A percentile compares a stretch with the other conserved stretches of the same genome.
These are phyloP conservation scores for Dinochytrium kinnereticum DNA, from an alignment of 371 early-diverging fungal species.

Conservation along the genomic window DNA sequence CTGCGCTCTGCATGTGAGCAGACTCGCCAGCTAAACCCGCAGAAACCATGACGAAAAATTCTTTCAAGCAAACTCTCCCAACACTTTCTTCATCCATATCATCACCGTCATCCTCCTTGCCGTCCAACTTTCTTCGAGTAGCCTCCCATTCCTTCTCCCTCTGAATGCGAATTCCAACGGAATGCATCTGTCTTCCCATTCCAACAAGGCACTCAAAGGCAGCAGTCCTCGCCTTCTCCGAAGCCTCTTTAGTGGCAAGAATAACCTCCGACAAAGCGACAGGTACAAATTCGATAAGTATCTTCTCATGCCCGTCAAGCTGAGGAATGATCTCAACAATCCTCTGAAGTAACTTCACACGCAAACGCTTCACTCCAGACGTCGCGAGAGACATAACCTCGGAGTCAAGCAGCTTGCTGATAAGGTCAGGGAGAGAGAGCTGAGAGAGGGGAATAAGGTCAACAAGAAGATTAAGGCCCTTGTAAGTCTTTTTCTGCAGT, in stretches of 20 bases:
- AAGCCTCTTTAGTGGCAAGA: constrained; percentile 89
- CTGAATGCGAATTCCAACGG: constrained; percentile 64
- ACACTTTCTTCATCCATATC: constrained; percentile 25
- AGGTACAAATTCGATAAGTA: constrained; percentile 80
- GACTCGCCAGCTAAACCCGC: constrained; percentile 94
- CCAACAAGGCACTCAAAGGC: constrained; percentile 85
- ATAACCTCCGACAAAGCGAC: constrained; percentile 88
- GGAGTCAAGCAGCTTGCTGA: constrained; percentile 42
- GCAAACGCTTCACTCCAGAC: constrained; percentile 47
- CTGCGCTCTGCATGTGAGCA: constrained; percentile 91
- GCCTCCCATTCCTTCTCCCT: constrained; percentile 17
- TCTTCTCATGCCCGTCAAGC: constrained; percentile 24
- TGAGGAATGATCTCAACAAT: constrained; percentile 30
- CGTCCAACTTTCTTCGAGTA: neutral
- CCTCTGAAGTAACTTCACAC: constrained; percentile 43
- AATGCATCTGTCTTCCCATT: constrained; percentile 88
- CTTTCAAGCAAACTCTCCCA: constrained; percentile 39
- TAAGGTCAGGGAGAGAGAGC: constrained; percentile 39
- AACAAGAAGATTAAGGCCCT: constrained; percentile 74
- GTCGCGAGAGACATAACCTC: constrained; percentile 41
- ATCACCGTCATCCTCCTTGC: constrained; percentile 26
- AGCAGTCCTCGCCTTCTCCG: constrained; percentile 82
- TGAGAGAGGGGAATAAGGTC: constrained; percentile 26
- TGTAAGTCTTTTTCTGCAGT: constrained; percentile 95
- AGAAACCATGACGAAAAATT: constrained; percentile 76